Evolutionary conservation across 768 basidiomycete species (phyloP), one percentile per base, ranked within the genome.

Genomic region (Rhodotorula graminis): DNA sequence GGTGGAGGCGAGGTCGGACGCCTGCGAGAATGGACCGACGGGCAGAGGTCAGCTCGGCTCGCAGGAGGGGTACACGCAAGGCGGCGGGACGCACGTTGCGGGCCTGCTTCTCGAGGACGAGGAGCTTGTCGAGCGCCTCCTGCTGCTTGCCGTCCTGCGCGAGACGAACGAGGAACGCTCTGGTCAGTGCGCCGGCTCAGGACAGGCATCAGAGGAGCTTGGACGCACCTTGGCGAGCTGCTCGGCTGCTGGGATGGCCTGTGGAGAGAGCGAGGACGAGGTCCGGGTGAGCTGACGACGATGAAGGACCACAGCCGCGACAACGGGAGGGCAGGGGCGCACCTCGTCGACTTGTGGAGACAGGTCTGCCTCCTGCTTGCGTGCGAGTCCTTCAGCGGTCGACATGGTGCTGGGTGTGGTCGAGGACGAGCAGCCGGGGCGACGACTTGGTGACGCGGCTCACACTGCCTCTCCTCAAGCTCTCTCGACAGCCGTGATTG

Each of bases 1-100:
- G 5, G 96, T 99, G n/a, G 95, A 97, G 50, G 86, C 80, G 47
- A 92, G 85, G 85, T 99, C 96, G 67, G 94, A 89, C 25, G 94
- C 93, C 95, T 95, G 78, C n/a, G n/a, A n/a, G n/a, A n/a, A n/a
- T n/a, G n/a, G n/a, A n/a, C n/a, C n/a, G n/a, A n/a, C n/a, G n/a
- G n/a, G n/a, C n/a, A n/a, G n/a, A n/a, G n/a, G n/a, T n/a, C n/a
- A n/a, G n/a, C n/a, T n/a, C n/a, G n/a, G n/a, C n/a, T n/a, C n/a
- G n/a, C n/a, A n/a, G n/a, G n/a, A n/a, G n/a, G n/a, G n/a, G n/a
- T n/a, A n/a, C n/a, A n/a, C n/a, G n/a, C n/a, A n/a, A n/a, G n/a
- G n/a, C n/a, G 9, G 37, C 37, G 9, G 37, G 5, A 82, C 87
- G 57, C 69, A 92, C 96, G 83, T 97, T 98, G 84, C 96, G 86